A percentile compares a stretch with the other conserved stretches of the same genome.
Evolutionary conservation across 2,329 filamentous ascomycete genomes (phyloP).

Genomic region (Fusarium coicis): DNA sequence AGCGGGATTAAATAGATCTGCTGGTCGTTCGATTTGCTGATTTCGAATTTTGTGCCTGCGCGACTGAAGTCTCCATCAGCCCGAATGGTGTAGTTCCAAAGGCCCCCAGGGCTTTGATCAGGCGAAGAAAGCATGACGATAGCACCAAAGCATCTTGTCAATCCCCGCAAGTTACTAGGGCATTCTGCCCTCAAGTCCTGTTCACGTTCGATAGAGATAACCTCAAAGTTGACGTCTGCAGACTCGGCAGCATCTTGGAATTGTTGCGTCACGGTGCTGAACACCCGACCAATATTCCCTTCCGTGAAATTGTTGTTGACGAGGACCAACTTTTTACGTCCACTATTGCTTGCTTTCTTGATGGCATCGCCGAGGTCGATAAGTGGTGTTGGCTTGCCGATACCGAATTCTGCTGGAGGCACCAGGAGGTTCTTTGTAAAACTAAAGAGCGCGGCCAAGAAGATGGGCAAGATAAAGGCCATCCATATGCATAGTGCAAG

Average conservation of each 20-base stretch:
- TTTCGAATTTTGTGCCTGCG: constrained; percentile 71
- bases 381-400: constrained; percentile 71
- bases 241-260: constrained; percentile 64
- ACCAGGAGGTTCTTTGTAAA: constrained; percentile 88
- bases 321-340: constrained; percentile 78
- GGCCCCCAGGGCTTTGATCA: constrained; percentile 69
- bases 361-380: constrained; percentile 74
- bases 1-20: constrained; percentile 83
- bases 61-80: constrained; percentile 73
- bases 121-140: constrained; percentile 82
- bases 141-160: constrained; percentile 78
- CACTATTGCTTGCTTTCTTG: constrained; percentile 60
- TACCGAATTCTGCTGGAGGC: constrained; percentile 78
- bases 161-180: constrained; percentile 71
- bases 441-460: constrained; percentile 68
- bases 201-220: constrained; percentile 64
- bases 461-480: constrained; percentile 68
- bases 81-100: constrained; percentile 89
- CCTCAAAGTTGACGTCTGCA: constrained; percentile 65
- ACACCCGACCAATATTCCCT: constrained; percentile 78
- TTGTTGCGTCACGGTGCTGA: constrained; percentile 69
- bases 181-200: constrained; percentile 72
- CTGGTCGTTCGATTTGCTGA: constrained; percentile 75
- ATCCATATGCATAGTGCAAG: constrained; percentile 62
- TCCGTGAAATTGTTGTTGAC: constrained; percentile 78